These are phyloP conservation scores for Cladorrhinum samala DNA, from an alignment of 495 filamentous ascomycete species.

Conservation along the genomic window DNA sequence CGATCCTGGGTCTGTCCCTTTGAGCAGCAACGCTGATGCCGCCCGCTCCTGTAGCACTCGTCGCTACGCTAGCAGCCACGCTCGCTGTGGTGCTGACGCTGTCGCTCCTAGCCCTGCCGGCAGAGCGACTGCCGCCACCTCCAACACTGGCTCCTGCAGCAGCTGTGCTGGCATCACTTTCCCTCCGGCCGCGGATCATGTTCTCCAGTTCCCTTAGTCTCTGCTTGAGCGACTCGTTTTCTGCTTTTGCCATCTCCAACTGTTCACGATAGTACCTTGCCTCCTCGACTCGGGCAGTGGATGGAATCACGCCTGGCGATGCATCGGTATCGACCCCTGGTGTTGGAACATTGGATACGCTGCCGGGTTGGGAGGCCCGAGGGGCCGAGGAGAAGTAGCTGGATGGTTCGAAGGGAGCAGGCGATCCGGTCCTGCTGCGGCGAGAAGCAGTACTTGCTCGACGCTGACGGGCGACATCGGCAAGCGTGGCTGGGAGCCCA, in stretches of 20 bases:
- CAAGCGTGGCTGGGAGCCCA: constrained; percentile 13
- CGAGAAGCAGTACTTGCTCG: constrained; percentile 42
- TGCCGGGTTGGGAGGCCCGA: neutral
- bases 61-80: constrained; percentile 37
- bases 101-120: constrained; percentile 25
- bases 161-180: constrained; percentile 34
- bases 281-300: constrained; percentile 64
- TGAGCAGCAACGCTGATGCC: constrained; percentile 28
- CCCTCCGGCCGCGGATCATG: constrained; percentile 38
- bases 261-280: constrained; percentile 60
- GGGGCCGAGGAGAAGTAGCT: neutral
- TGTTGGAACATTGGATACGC: constrained; percentile 12
- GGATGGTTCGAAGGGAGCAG: constrained; percentile 10
- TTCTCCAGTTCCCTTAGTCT: constrained; percentile 70
- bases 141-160: constrained; percentile 13
- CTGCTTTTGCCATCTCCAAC: constrained; percentile 64
- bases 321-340: constrained; percentile 26
- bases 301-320: constrained; percentile 43
- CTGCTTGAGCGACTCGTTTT: constrained; percentile 72
- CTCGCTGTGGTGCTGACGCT: constrained; percentile 36
- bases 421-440: constrained; percentile 36
- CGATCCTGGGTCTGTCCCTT: constrained; percentile 27
- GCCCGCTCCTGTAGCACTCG: constrained; percentile 20
- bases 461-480: constrained; percentile 31
- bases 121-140: neutral